These are phyloP conservation scores for Fusarium neocosmosporiellum DNA, from an alignment of 2,329 filamentous ascomycete genomes.

Conservation along the genomic window DNA sequence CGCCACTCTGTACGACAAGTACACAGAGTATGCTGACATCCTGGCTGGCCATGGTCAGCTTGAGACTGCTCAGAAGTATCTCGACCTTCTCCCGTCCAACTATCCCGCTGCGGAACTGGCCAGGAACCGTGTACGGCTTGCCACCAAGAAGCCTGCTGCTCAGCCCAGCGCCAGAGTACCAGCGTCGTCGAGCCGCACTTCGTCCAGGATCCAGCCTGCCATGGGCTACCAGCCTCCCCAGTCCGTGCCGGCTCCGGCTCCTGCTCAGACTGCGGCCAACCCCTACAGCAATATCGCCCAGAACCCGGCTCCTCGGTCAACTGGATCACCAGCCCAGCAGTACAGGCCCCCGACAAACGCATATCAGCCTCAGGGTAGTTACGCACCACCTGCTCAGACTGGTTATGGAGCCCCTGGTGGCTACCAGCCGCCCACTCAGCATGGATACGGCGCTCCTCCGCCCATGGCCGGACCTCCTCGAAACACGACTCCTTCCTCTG, in stretches of 20 bases:
- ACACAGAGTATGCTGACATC: slow-evolving; percentile 96
- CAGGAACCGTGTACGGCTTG: slow-evolving; percentile 84
- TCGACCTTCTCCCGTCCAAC: slow-evolving; percentile 83
- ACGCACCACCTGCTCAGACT: slow-evolving; percentile 44
- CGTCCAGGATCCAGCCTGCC: slow-evolving; percentile 55
- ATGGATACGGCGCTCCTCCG: slow-evolving; percentile 53
- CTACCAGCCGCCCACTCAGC: slow-evolving; percentile 65
- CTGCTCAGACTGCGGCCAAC: slow-evolving; percentile 43
- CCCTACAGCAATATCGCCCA: slow-evolving; percentile 57
- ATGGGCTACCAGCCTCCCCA: slow-evolving; percentile 63
- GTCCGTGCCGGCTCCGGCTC: slow-evolving; percentile 43
- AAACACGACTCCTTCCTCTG: slow-evolving; percentile 73
- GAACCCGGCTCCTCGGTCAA: slow-evolving; percentile 37
- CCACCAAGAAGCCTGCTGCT: slow-evolving; percentile 67
- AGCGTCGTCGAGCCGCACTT: slow-evolving; percentile 46
- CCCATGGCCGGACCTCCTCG: slow-evolving; percentile 59
- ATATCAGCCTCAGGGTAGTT: slow-evolving; percentile 47
- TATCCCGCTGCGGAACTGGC: slow-evolving; percentile 91
- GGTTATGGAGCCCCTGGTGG: slow-evolving; percentile 50
- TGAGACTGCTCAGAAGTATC: slow-evolving; percentile 87
- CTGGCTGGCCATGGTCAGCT: slow-evolving; percentile 91
- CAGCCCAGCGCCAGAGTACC: slow-evolving; percentile 40
- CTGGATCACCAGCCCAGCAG: slow-evolving; percentile 44
- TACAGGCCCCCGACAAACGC: slow-evolving; percentile 54
- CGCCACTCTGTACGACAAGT: slow-evolving; percentile 88